Evolutionary conservation across 1,139 yeast species (phyloP), one percentile per base, ranked within the genome.

Genomic region (Kodamaea sp.): DNA sequence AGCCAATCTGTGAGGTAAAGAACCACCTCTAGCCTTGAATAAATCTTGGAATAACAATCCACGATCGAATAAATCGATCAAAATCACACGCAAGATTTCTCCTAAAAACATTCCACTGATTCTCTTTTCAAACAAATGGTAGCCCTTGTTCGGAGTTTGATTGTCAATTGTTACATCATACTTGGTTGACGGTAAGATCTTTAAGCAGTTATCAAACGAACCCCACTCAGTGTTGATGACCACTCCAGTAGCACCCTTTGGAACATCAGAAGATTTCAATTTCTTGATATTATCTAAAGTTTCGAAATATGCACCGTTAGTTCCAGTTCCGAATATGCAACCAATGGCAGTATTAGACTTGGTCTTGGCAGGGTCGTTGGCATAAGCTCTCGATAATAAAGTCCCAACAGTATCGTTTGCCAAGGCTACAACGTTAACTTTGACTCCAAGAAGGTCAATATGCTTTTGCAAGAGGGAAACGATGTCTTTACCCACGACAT

Each of bases 171-270:
- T 69, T 29, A 63, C 59, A 61, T 90, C 97, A 57, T 80, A 89
- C 43, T 77, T 75, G 4, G 95, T 86, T 32, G 66, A 72, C 39
- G 96, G 97, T 47, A 89, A 69, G 28, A 79, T 67, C 46, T 77
- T 66, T 37, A 88, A 69, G 18, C 77, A 79, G 53, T 89, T 89
- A 61, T 90, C 97, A 55, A 89, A 90, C 27, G 96, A 86, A 42
- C 97, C 97, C 96, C 97, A 90, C 64, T 90, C 97, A 26, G 96
- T 89, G 66, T 90, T 90, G 53, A 90, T 74, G 39, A 88, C 85
- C 97, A 90, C 90, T 41, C 86, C 82, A 2, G 70, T 66, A 41
- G 76, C 75, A 20, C 76, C 78, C 26, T 68, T 62, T 15, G 69
- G 70, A 5, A 66, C 48, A 8, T 63, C 63, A 0, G 63, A 59